These are phyloP conservation scores for Cyclotella sp. DNA, from an alignment of 108 stramenopile species.

Conservation along the genomic window DNA sequence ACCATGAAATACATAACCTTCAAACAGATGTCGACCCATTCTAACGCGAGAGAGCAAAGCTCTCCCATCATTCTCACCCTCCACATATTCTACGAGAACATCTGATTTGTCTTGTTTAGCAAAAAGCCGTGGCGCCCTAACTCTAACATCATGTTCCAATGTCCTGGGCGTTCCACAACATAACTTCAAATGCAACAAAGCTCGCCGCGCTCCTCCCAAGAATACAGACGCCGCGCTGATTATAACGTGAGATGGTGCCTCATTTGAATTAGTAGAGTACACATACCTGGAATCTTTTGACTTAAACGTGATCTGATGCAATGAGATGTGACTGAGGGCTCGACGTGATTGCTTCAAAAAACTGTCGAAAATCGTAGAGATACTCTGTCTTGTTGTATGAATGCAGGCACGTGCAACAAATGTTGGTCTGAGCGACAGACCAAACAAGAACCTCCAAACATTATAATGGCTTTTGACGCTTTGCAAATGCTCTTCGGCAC, in stretches of 20 bases:
- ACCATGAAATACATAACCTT: slow-evolving; percentile 66
- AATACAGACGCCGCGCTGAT: neutral
- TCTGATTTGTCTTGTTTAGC: slow-evolving; percentile 64
- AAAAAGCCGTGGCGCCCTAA: slow-evolving; percentile 67
- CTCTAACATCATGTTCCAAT: slow-evolving; percentile 19
- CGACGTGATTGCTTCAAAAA: slow-evolving; percentile 14
- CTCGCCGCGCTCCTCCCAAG: neutral
- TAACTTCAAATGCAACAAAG: neutral
- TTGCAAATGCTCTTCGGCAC: slow-evolving; percentile 57
- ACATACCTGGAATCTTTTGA: neutral
- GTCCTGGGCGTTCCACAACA: slow-evolving; percentile 6
- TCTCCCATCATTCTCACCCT: slow-evolving; percentile 73
- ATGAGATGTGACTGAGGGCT: neutral
- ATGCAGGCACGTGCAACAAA: slow-evolving; percentile 55
- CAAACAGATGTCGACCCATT: slow-evolving; percentile 60
- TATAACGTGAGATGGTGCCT: neutral
- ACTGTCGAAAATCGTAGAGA: slow-evolving; percentile 46
- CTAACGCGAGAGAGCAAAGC: slow-evolving; percentile 65
- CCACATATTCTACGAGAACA: slow-evolving; percentile 66
- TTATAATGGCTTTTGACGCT: slow-evolving; percentile 59
- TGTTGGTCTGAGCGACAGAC: slow-evolving; percentile 60
- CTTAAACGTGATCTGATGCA: no score
- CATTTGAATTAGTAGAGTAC: neutral
- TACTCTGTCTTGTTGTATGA: slow-evolving; percentile 54
- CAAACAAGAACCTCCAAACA: slow-evolving; percentile 64